Evolutionary conservation across 2,329 filamentous ascomycete genomes (phyloP), one percentile per base, ranked within the genome.

Genomic region (Periconia sp.): DNA sequence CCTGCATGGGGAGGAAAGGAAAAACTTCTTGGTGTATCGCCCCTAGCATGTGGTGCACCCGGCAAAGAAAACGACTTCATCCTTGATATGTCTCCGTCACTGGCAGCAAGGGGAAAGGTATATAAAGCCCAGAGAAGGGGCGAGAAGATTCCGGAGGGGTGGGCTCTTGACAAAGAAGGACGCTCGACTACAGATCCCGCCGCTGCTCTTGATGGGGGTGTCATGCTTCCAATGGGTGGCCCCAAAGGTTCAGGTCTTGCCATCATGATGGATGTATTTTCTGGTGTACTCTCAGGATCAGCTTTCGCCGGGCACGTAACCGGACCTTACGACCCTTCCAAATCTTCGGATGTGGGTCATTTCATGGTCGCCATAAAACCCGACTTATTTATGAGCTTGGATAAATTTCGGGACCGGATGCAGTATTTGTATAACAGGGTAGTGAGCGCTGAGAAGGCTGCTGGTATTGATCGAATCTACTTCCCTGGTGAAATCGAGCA

Each of bases 181-280:
- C 77, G 77, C 11, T 79, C 75, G n/a, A 91, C 89, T 0, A 83
- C 88, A 52, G 89, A 94, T 62, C 89, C 91, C 0, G 82, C 79
- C 1, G 80, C 79, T 18, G 91, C 90, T 0, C 75, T 94, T 10
- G 83, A 85, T 33, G 23, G 23, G 33, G 58, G 63, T 45, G 88
- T 92, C 3, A 93, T 94, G 90, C 75, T 93, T 19, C 90, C 90
- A 0, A 92, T 94, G 88, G 90, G 90, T 2, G 90, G 91, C 0
- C 89, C 90, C 0, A 94, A 94, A 71, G 91, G 91, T 0, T 90
- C 87, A 1, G 91, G 83, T 0, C 71, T 94, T 41, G 78, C 88
- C 0, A 83, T 94, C 52, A 93, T 92, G 88, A 94, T 94, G 91
- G 90, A 94, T 67, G 88, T 95, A 1, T 93, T 94, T 66, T 92